Base-by-base conservation (phyloP, 371 early-diverging fungal species). In the Lichtheimia corymbifera region DNA sequence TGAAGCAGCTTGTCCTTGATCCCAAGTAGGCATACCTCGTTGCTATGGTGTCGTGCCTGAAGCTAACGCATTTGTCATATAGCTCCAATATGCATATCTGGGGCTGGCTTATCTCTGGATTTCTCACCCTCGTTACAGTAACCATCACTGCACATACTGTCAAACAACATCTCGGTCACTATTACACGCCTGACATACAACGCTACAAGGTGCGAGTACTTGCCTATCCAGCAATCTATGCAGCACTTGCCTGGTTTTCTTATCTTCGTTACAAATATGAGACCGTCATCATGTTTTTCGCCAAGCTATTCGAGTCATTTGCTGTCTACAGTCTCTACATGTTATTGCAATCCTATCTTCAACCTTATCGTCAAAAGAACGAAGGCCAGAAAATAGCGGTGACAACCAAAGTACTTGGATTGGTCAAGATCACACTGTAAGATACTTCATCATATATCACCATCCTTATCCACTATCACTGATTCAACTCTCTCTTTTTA, bases 161-260 rank as follows among this genome's bases (percentile, higher is more conserved):
- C 52, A 65, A 60, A 18, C 66, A 62, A 17, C 81, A 80, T 53
- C 58, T 75, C n/a, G 59, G 66, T 4, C 59, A 73, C 41, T 80
- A 80, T 53, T 78, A 72, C 20, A 68, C 73, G 17, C 78, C 76
- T 47, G 59, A 66, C 6, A 76, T 76, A n/a, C 81, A 80, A 42
- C 58, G 74, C n/a, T 77, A 80, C 56, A 80, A 80, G 63, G 67
- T 80, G 1, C 72, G 81, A 40, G 78, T 80, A 4, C 41, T 80
- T 22, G 67, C 69, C 2, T 80, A 76, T 40, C 81, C 81, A 20
- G 67, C 81, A 14, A 66, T 77, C 13, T 80, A 77, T 63, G 62
- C 77, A 6, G 64, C 71, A 2, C 51, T 77, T 1, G 74, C 77
- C 15, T 80, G 81, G 81, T 18, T 79, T 3, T 76, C 80, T 1